Base-by-base conservation (phyloP, 805 yeast species). In the Metschnikowia similis region DNA sequence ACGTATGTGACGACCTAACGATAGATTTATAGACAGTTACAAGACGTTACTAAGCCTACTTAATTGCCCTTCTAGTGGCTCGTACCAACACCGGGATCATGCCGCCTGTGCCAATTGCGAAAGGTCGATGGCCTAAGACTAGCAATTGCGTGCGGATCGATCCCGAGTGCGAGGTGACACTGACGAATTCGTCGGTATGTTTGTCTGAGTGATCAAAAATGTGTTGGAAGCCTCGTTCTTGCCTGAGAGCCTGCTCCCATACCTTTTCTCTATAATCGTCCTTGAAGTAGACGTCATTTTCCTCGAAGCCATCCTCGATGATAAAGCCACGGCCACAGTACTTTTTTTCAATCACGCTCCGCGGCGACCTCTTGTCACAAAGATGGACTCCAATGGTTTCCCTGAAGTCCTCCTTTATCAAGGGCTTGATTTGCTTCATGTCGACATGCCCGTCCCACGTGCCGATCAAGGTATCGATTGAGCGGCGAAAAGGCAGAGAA, bases 61-160 rank as follows among this genome's bases (percentile, higher is more conserved):
- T 3, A 10, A 29, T 16, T 32, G 8, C 6, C 16, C 7, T 41
- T 36, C 13, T 43, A 14, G 46, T 66, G 13, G 66, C 81, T 56
- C 74, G 75, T 1, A 80, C 79, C 42, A 80, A 69, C 6, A 80
- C 75, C 0, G 84, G 83, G 35, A 80, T 71, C 75, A 80, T 75
- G 9, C 81, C 83, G 7, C 84, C 84, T 1, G 84, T 78, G 9
- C 73, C 74, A 30, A 80, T 67, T 6, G 75, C 66, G 57, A 79
- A 79, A 16, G 66, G 62, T 38, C 82, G 63, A 59, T 80, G 84
- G 21, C 71, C 71, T 48, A 77, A 60, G 2, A 73, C 83, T 53
- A 70, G 55, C 45, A 80, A 64, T 49, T 79, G 76, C 4, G 80
- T 71, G 40, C 79, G 62, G 41, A 79, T 77, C 27, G 77, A 66